Evolutionary conservation across 2,329 filamentous ascomycete species (phyloP), one percentile per base, ranked within the genome.

Genomic region (Aspergillus sp.): DNA sequence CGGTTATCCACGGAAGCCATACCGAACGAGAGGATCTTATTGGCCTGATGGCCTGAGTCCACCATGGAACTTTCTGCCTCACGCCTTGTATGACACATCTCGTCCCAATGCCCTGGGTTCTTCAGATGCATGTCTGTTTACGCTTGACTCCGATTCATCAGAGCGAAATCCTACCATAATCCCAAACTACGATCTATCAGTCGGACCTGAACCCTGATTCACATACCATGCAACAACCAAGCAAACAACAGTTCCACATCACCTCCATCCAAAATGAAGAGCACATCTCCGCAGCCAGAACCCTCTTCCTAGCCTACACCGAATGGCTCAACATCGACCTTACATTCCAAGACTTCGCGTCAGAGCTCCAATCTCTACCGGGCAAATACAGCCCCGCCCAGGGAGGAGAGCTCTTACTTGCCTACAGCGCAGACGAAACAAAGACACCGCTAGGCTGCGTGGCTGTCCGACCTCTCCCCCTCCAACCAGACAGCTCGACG

Each of bases 341-440:
- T 39, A 76, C 78, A 11, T 87, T 84, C 66, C 85, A 87, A 69
- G 75, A 78, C 60, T 87, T 86, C 71, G 67, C 76, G 10, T 67
- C 75, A 10, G 85, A 87, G 68, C 74, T 87, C 20, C 72, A 77
- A 6, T 74, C 69, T 9, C 71, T 87, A 16, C 85, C 85, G 0
- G 84, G 84, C 1, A 81, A 81, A 67, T 87, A 87, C 67, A 70
- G 77, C 0, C 69, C 73, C 4, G 70, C 74, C 2, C 73, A 76
- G 2, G 73, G 73, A 2, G 73, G 73, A 4, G 85, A 84, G 2
- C 75, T 77, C 22, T 68, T 86, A 0, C 75, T 85, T 20, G 76
- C 87, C 3, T 69, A 68, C 54, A 59, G 63, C 31, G 59, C 63
- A n/a, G 22, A 54, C n/a, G 54, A 59, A 22, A 55, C 62, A 5